Percentiles rank a stretch among this genome's conserved stretches.
These are phyloP conservation scores for Sphagnum fallax DNA, from an alignment of 228 moss, liverwort and hornwort genomes.

Conservation along the genomic window DNA sequence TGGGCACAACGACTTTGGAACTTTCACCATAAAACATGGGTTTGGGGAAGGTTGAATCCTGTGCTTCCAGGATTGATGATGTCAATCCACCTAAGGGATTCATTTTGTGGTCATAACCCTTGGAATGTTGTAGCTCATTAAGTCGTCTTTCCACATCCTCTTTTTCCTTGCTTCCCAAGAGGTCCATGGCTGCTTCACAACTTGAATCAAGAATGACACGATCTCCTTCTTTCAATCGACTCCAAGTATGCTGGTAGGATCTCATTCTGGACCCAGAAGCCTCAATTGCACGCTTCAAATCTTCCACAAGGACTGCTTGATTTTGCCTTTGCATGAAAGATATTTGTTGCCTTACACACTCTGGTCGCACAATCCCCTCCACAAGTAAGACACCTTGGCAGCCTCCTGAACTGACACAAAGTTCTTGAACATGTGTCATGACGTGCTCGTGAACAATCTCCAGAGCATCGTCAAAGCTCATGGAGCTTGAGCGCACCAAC, in stretches of 20 bases:
- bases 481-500: neutral
- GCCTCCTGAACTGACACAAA: neutral
- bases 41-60: too few relatives aligned
- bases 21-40: too few relatives aligned
- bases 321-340: conserved; percentile 1
- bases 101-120: neutral
- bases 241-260: neutral
- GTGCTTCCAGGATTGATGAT: neutral
- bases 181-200: neutral
- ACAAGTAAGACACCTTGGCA: neutral
- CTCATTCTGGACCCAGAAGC: neutral
- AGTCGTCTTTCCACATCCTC: neutral
- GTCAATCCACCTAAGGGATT: neutral
- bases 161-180: neutral
- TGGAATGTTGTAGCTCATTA: neutral
- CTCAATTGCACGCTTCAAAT: neutral
- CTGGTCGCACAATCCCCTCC: conserved; percentile 1
- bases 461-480: neutral
- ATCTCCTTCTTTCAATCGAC: neutral
- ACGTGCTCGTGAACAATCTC: neutral
- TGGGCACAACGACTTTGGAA: too few relatives aligned
- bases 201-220: neutral
- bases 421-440: neutral
- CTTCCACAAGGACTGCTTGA: conserved; percentile 1
- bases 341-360: neutral